These are phyloP conservation scores for Cercospora janseana DNA, from an alignment of 2,329 filamentous ascomycete genomes.

Conservation along the genomic window DNA sequence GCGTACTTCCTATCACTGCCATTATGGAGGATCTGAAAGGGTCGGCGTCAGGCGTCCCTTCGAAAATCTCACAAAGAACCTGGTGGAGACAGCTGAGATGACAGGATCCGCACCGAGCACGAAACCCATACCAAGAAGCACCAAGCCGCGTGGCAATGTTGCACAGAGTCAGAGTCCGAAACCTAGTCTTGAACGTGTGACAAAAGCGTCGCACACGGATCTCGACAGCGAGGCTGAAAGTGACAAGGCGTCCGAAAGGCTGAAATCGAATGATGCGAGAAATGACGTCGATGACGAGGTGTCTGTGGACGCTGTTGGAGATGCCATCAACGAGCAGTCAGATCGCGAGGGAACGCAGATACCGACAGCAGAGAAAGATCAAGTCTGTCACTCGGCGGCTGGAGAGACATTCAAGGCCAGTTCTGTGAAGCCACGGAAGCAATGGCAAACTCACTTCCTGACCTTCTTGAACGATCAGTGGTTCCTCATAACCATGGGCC, in stretches of 20 bases:
- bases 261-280: background rate
- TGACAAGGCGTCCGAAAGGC: background rate
- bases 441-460: slow-evolving; percentile 7
- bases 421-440: no score
- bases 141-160: background rate
- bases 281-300: background rate
- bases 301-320: background rate
- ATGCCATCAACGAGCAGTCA: no score
- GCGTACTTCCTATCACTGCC: background rate
- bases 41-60: slow-evolving; percentile 1
- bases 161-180: background rate
- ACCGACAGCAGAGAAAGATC: background rate
- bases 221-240: slow-evolving; percentile 1
- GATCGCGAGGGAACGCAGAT: no score
- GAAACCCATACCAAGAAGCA: background rate
- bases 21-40: background rate
- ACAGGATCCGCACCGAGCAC: background rate
- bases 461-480: slow-evolving; percentile 54
- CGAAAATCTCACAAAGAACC: no score
- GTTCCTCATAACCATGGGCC: slow-evolving; percentile 61
- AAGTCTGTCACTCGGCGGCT: background rate
- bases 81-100: slow-evolving; percentile 1
- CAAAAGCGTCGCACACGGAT: background rate
- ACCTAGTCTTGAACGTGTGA: background rate
- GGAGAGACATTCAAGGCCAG: no score